Percentiles rank a stretch among this genome's conserved stretches.
Evolutionary conservation across 176 grass and related monocot species (phyloP).

Genomic region (Eragrostis curvula): DNA sequence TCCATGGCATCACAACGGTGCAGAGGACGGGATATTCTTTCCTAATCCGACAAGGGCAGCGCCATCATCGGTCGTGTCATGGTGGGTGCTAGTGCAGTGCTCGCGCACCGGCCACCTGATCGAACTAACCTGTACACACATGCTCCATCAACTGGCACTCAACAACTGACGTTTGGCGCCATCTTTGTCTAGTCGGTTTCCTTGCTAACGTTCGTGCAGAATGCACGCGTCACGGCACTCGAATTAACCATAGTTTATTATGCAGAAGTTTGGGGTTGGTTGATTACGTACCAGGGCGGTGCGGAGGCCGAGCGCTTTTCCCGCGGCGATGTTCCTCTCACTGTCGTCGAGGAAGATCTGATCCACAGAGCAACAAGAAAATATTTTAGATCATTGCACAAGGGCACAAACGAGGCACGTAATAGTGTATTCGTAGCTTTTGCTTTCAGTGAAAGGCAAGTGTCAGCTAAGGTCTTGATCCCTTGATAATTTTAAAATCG

Average conservation of each 20-base stretch:
- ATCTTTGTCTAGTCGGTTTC: too few species aligned
- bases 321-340: conserved; percentile 95
- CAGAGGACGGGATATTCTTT: neutral
- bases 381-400: neutral
- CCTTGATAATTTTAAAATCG: neutral
- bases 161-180: too few species aligned
- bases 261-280: neutral
- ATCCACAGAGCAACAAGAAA: neutral
- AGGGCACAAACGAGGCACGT: neutral
- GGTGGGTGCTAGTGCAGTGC: neutral
- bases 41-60: neutral
- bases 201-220: too few species aligned
- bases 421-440: neutral
- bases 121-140: neutral
- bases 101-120: conserved; percentile 43
- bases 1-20: neutral
- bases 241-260: neutral
- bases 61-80: neutral
- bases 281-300: conserved; percentile 72
- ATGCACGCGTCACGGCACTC: neutral
- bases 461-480: neutral
- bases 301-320: conserved; percentile 77
- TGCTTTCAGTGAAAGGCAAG: conserved; percentile 33
- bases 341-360: conserved; percentile 97
- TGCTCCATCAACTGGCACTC: too few species aligned